A percentile compares a stretch with the other conserved stretches of the same genome.
Evolutionary conservation across 2,329 filamentous ascomycete species (phyloP).

Genomic region (Aureobasidium uvarum): DNA sequence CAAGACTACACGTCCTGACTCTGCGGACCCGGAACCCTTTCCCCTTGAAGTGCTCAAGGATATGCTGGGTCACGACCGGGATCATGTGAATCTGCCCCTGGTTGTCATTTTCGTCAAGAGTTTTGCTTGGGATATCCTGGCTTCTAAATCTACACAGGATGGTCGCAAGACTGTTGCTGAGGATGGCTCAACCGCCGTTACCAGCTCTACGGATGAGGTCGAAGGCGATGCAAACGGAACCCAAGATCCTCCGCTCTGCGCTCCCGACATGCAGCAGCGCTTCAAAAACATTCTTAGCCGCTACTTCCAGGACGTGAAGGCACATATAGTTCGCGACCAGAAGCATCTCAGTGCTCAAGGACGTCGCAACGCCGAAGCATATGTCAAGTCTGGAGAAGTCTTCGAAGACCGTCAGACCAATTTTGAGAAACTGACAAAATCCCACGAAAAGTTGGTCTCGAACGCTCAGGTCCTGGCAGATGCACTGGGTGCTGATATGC

Average conservation of each 20-base stretch:
- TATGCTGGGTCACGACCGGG: slow-evolving; percentile 85
- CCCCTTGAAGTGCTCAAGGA: slow-evolving; percentile 98
- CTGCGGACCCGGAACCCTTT: slow-evolving; percentile 80
- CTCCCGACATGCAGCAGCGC: slow-evolving; percentile 74
- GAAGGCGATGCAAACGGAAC: slow-evolving; percentile 50
- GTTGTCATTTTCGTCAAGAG: slow-evolving; percentile 95
- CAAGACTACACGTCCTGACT: slow-evolving; percentile 55
- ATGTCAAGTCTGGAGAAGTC: slow-evolving; percentile 96
- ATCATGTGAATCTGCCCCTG: slow-evolving; percentile 85
- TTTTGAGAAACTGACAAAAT: slow-evolving; percentile 90
- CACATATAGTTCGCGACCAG: slow-evolving; percentile 85
- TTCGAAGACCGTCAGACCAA: slow-evolving; percentile 96
- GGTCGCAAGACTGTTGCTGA: slow-evolving; percentile 81
- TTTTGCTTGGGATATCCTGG: slow-evolving; percentile 93
- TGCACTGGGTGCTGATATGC: slow-evolving; percentile 86
- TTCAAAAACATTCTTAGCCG: slow-evolving; percentile 82
- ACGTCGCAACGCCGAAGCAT: slow-evolving; percentile 93
- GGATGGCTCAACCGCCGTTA: slow-evolving; percentile 64
- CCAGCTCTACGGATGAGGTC: slow-evolving; percentile 53
- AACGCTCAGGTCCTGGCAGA: slow-evolving; percentile 93
- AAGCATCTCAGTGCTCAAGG: slow-evolving; percentile 83
- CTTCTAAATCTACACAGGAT: slow-evolving; percentile 70
- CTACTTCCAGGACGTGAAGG: slow-evolving; percentile 92
- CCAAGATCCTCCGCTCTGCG: slow-evolving; percentile 70
- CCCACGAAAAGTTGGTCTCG: slow-evolving; percentile 82